phyloP scores from a whole-genome alignment of 2,329 filamentous ascomycete genomes.

The Trichothecium sympodiale region DNA sequence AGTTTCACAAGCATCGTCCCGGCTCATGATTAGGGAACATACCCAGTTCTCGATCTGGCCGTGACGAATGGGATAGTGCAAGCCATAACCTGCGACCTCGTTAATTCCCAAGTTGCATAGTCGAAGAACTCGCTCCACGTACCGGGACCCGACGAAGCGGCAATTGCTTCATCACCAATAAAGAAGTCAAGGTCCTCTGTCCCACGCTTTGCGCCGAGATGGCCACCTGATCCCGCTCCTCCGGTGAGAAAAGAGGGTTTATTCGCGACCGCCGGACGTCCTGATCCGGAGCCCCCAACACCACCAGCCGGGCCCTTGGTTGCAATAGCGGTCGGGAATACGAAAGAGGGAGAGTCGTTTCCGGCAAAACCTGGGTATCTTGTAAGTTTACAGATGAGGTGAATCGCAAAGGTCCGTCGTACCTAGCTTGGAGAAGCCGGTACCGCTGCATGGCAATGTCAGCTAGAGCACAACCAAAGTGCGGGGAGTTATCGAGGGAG shows the following conservation, averaged over 20 bases:
- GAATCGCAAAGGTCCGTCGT: slow-evolving; percentile 19
- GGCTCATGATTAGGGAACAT: slow-evolving; percentile 16
- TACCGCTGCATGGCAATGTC: slow-evolving; percentile 59
- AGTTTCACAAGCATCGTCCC: slow-evolving; percentile 10
- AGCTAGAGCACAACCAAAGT: slow-evolving; percentile 15
- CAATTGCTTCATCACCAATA: slow-evolving; percentile 91
- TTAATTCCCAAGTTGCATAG: slow-evolving; percentile 6
- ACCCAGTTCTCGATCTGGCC: slow-evolving; percentile 99
- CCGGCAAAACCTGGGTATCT: slow-evolving; percentile 73
- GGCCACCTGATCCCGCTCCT: slow-evolving; percentile 70
- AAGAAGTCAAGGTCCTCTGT: slow-evolving; percentile 98
- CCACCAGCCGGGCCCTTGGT: slow-evolving; percentile 72
- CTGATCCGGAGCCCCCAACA: slow-evolving; percentile 67
- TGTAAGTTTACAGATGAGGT: slow-evolving; percentile 13
- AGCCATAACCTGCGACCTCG: slow-evolving; percentile 62
- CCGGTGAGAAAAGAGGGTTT: slow-evolving; percentile 94
- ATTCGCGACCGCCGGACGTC: slow-evolving; percentile 80
- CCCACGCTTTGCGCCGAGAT: slow-evolving; percentile 83
- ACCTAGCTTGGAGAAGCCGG: slow-evolving; percentile 99
- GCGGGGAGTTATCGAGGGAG: slow-evolving; percentile 23
- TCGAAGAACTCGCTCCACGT: slow-evolving; percentile 13
- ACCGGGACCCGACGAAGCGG: slow-evolving; percentile 75
- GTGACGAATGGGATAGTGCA: slow-evolving; percentile 96
- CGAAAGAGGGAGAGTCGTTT: slow-evolving; percentile 98
- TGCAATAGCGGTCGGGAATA: slow-evolving; percentile 97